Evolutionary conservation across 2,329 filamentous ascomycete species (phyloP).

Genomic region (Epichloe sp.): DNA sequence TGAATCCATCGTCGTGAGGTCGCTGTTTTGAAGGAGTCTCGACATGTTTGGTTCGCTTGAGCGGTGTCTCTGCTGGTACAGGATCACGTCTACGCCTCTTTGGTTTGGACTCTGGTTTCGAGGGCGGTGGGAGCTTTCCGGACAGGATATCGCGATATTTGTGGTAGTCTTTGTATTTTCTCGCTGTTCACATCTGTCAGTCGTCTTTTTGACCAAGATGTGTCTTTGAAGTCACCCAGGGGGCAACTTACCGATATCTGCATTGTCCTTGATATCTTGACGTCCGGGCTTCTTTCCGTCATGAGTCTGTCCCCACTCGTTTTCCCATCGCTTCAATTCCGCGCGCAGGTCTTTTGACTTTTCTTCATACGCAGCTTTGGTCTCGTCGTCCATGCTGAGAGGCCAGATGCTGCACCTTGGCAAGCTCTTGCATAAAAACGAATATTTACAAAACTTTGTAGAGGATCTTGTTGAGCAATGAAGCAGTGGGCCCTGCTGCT

Average conservation of each 20-base stretch:
- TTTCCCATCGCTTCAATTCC: conserved; percentile 65
- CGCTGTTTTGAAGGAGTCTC: conserved; percentile 34
- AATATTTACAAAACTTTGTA: background rate
- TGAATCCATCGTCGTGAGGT: conserved; percentile 28
- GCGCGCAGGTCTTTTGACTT: conserved; percentile 44
- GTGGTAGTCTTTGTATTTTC: conserved; percentile 68
- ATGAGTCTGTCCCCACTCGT: conserved; percentile 47
- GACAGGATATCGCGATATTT: conserved; percentile 46
- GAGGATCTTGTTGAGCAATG: background rate
- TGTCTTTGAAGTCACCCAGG: too few relatives aligned
- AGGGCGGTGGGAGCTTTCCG: conserved; percentile 34
- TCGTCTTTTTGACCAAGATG: background rate
- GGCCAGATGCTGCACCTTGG: background rate
- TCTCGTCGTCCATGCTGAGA: conserved; percentile 31
- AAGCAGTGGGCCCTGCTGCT: background rate
- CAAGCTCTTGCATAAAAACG: background rate
- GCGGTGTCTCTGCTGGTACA: conserved; percentile 29
- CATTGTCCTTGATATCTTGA: conserved; percentile 64
- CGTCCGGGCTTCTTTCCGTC: conserved; percentile 55
- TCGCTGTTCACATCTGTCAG: conserved; percentile 29
- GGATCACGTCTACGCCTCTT: conserved; percentile 30
- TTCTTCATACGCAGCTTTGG: conserved; percentile 32
- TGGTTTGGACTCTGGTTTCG: conserved; percentile 14
- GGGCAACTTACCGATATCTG: conserved; percentile 47
- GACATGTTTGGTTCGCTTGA: conserved; percentile 34